Percentiles rank a stretch among this genome's conserved stretches.
Evolutionary conservation across 257 asterid species (phyloP).

Genomic region (Striga asiatica): DNA sequence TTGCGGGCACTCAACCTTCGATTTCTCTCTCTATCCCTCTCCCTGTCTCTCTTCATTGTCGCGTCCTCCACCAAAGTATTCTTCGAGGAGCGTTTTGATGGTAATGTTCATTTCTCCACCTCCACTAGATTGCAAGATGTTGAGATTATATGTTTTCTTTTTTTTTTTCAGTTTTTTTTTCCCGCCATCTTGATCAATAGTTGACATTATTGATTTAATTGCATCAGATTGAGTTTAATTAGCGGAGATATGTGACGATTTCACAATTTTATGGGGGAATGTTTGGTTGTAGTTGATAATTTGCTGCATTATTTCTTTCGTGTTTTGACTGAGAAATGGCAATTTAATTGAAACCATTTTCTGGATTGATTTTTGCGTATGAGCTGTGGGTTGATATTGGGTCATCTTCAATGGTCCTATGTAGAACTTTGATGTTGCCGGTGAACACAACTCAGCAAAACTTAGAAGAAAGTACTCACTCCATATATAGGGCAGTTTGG

Average conservation of each 20-base stretch:
- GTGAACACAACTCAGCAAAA: too few relatives aligned
- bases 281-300: background rate
- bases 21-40: constrained; percentile 30
- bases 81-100: constrained; percentile 87
- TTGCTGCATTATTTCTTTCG: background rate
- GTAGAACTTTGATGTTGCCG: background rate
- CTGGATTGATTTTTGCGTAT: background rate
- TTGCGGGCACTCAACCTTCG: constrained; percentile 29
- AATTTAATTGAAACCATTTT: too few relatives aligned
- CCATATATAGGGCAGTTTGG: too few relatives aligned
- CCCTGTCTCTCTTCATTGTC: constrained; percentile 43
- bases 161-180: background rate
- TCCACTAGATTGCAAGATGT: background rate
- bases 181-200: background rate
- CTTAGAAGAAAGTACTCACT: too few relatives aligned
- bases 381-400: background rate
- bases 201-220: background rate
- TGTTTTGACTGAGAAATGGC: background rate
- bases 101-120: constrained; percentile 25
- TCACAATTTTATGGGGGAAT: background rate
- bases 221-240: constrained; percentile 14
- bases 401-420: too few relatives aligned
- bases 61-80: constrained; percentile 54
- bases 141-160: background rate
- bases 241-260: constrained; percentile 19